Evolutionary conservation across 345 rosid genomes (phyloP).

Genomic region (Dipteronia sinensis): DNA sequence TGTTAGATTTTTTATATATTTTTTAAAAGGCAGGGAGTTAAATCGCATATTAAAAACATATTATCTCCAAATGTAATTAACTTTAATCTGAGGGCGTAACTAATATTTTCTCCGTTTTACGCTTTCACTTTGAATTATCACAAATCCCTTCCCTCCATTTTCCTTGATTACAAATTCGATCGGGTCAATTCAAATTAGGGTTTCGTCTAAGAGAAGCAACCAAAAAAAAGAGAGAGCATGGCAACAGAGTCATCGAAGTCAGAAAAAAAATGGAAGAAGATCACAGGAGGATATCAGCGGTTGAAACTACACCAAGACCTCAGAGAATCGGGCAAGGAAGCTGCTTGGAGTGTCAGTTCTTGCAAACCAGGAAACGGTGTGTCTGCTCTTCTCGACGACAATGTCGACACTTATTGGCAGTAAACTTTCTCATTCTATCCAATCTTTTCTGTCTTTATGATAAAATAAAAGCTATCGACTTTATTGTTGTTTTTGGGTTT

Average conservation of each 20-base stretch:
- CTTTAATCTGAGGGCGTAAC: no score
- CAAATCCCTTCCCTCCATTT: not conserved
- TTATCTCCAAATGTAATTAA: no score
- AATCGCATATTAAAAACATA: no score
- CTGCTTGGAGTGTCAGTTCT: conserved; percentile 98
- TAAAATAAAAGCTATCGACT: not conserved
- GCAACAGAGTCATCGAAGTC: no score
- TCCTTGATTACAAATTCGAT: not conserved
- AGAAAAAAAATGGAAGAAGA: no score
- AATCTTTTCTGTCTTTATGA: not conserved
- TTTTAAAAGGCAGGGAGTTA: no score
- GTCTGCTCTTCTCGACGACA: conserved; percentile 82
- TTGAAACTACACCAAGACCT: conserved; percentile 72
- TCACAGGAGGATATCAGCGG: conserved; percentile 54
- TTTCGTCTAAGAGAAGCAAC: no score
- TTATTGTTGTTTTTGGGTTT: not conserved
- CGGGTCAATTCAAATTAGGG: no score
- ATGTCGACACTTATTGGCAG: conserved; percentile 94
- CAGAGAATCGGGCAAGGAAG: conserved; percentile 85
- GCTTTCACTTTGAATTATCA: no score
- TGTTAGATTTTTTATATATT: no score
- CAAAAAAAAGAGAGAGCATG: no score
- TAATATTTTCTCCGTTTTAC: no score
- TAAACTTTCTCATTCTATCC: conserved; percentile 27
- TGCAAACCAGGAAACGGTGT: conserved; percentile 93